These are phyloP conservation scores for Chytriomyces confervae DNA, from an alignment of 192 early-diverging fungal genomes.

Conservation along the genomic window DNA sequence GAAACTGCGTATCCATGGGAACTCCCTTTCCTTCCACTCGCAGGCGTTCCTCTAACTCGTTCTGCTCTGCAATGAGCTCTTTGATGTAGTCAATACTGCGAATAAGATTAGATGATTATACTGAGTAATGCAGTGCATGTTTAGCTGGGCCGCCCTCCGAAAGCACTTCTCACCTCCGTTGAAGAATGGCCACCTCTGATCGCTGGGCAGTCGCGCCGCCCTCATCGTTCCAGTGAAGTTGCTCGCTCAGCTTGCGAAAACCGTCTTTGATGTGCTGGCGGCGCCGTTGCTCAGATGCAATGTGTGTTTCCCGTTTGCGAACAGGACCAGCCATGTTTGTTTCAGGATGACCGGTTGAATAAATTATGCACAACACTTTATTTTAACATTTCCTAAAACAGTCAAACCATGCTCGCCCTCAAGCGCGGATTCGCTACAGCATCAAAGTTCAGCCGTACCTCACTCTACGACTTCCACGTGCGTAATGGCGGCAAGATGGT, in stretches of 20 bases:
- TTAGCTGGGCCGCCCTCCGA: neutral
- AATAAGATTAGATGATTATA: neutral
- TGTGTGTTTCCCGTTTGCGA: constrained; percentile 61
- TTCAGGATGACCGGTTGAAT: neutral
- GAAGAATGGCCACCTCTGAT: constrained; percentile 84
- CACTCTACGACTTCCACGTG: constrained; percentile 92
- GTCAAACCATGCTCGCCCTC: neutral
- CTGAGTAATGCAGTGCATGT: no score
- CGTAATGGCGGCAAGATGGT: constrained; percentile 95
- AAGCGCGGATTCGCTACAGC: constrained; percentile 8
- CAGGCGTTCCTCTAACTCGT: constrained; percentile 2
- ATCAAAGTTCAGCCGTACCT: constrained; percentile 1
- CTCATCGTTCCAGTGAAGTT: constrained; percentile 25
- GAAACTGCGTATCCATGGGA: neutral
- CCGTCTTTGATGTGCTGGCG: constrained; percentile 89
- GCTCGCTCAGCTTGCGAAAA: constrained; percentile 85
- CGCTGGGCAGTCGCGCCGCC: constrained; percentile 57
- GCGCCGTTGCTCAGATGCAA: constrained; percentile 92
- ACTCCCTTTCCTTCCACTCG: constrained; percentile 8
- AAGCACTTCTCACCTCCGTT: constrained; percentile 47
- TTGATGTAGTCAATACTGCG: constrained; percentile 49
- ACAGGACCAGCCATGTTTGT: constrained; percentile 4
- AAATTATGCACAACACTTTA: neutral
- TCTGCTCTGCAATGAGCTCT: constrained; percentile 28
- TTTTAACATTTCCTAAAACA: no score